These are phyloP conservation scores for Nyctanthes arbortristis DNA, from an alignment of 257 asterid species.

Conservation along the genomic window DNA sequence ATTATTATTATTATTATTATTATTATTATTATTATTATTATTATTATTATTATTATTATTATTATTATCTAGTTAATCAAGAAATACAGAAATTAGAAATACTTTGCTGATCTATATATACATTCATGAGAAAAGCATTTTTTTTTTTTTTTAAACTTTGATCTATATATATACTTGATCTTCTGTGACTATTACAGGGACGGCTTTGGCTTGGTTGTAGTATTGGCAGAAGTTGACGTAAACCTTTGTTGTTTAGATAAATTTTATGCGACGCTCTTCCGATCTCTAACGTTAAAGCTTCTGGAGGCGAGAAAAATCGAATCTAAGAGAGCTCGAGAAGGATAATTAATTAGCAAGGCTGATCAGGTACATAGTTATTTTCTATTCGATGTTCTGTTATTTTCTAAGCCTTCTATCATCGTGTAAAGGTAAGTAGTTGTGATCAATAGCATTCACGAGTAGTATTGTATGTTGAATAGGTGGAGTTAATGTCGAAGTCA, in stretches of 20 bases:
- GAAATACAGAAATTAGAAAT: too few relatives aligned
- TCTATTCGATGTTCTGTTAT: too few relatives aligned
- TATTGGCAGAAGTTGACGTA: background rate
- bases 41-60: background rate
- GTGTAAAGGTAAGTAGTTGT: background rate
- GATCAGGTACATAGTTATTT: background rate
- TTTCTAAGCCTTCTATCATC: too few relatives aligned
- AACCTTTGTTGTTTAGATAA: background rate
- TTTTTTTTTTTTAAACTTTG: too few relatives aligned
- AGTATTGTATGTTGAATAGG: background rate
- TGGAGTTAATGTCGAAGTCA: slow-evolving; percentile 12
- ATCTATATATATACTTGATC: background rate
- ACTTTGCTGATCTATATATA: too few relatives aligned
- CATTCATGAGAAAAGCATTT: background rate
- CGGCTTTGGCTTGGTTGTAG: background rate
- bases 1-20: too few relatives aligned
- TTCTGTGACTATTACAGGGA: background rate
- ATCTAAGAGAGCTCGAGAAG: background rate
- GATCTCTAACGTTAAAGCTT: background rate
- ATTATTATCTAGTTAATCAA: too few relatives aligned
- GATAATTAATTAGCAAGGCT: background rate
- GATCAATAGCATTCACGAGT: background rate
- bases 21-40: too few relatives aligned
- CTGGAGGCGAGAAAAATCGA: background rate
- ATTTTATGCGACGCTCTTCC: background rate